Conservation (phyloP, 2,329 filamentous ascomycete genomes). For the Sporothrix euskadiensis region DNA sequence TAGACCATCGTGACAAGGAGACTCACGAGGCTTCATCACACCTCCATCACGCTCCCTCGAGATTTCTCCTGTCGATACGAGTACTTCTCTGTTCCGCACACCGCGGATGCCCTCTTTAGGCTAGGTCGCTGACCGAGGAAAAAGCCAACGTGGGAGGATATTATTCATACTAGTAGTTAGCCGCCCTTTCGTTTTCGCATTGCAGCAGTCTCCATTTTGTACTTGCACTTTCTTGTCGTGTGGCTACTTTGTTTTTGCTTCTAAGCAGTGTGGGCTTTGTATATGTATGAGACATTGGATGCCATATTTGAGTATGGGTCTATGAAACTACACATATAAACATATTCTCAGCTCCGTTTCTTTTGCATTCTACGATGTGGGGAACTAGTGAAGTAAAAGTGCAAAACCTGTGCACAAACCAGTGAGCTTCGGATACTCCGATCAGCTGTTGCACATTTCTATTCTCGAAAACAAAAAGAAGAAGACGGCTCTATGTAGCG, state of each 20-base stretch:
- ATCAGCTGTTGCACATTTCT: neutral
- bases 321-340: neutral
- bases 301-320: neutral
- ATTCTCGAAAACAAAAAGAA: too few species aligned
- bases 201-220: neutral
- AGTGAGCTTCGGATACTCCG: neutral
- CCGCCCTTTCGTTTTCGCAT: neutral
- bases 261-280: neutral
- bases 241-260: neutral
- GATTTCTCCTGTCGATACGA: neutral
- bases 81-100: neutral
- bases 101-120: neutral
- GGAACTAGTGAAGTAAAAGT: neutral
- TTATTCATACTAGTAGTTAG: neutral
- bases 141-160: neutral
- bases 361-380: neutral
- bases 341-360: neutral
- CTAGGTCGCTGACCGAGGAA: neutral
- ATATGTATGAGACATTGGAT: neutral
- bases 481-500: neutral
- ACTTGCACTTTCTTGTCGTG: neutral
- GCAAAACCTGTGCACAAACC: neutral
- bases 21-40: conserved; percentile 8
- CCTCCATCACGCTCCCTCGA: neutral
- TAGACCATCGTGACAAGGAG: conserved; percentile 19